These are phyloP conservation scores for Monilinia polystroma DNA, from an alignment of 2,329 filamentous ascomycete species.

Conservation along the genomic window DNA sequence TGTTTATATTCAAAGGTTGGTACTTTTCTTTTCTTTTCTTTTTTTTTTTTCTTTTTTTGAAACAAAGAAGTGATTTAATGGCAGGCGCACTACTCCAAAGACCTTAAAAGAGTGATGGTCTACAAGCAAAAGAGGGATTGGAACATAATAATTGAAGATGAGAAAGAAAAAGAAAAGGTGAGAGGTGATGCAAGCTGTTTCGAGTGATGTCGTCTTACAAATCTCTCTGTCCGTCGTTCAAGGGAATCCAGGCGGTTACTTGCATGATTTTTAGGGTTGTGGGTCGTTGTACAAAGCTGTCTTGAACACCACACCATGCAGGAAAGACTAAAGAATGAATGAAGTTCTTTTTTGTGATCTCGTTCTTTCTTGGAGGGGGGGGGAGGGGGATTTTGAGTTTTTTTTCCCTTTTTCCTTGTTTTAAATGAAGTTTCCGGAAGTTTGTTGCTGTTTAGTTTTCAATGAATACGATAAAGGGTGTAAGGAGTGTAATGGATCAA, in stretches of 20 bases:
- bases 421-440: neutral
- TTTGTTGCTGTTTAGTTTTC: neutral
- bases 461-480: constrained; percentile 21
- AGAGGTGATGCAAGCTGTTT: constrained; percentile 21
- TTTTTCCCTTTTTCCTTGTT: neutral
- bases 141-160: constrained; percentile 9
- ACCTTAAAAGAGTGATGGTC: constrained; percentile 23
- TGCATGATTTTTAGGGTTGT: constrained; percentile 21
- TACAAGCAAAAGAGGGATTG: neutral
- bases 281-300: constrained; percentile 21
- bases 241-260: constrained; percentile 12
- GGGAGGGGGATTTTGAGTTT: too few species aligned
- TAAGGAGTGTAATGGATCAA: constrained; percentile 13
- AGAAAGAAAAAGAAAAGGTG: constrained; percentile 3
- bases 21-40: constrained; percentile 26
- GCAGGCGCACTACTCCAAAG: constrained; percentile 30
- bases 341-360: neutral
- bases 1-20: constrained; percentile 27
- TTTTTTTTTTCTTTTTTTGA: too few species aligned
- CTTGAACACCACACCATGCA: constrained; percentile 21
- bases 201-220: constrained; percentile 21
- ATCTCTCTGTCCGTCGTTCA: constrained; percentile 17
- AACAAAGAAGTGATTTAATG: neutral
- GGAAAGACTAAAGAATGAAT: neutral
- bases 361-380: constrained; percentile 8